phyloP scores from a whole-genome alignment of 208 protist species.

The Histomonas meleagridis region DNA sequence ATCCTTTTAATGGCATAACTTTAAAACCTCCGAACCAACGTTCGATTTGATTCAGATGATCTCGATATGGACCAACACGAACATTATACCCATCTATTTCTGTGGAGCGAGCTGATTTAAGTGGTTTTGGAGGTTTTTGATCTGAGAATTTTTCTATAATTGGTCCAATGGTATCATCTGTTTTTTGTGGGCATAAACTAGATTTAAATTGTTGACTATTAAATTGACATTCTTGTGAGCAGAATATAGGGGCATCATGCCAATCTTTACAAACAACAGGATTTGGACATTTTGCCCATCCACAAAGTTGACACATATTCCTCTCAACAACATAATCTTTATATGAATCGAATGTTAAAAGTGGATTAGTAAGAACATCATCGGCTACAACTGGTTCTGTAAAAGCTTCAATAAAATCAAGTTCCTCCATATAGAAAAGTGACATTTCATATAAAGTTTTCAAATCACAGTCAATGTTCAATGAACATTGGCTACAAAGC shows the following conservation, averaged over 20 bases:
- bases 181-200: not conserved
- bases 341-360: not conserved
- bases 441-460: no score
- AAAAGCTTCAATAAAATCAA: not conserved
- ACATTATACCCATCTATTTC: not conserved
- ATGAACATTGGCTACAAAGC: no score
- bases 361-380: not conserved
- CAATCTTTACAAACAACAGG: not conserved
- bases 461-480: no score
- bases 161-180: not conserved
- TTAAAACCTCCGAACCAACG: not conserved
- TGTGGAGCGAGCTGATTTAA: not conserved
- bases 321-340: not conserved
- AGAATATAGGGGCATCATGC: not conserved
- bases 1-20: not conserved
- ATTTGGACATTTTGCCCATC: not conserved
- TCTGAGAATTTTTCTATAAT: conserved; percentile 12
- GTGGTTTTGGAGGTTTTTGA: not conserved
- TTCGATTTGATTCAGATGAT: conserved; percentile 21
- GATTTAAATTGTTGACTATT: not conserved
- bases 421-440: not conserved
- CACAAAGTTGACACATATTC: not conserved
- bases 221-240: not conserved
- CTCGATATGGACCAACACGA: conserved; percentile 7
- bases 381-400: not conserved